These are phyloP conservation scores for Oryza glaberrima DNA, from an alignment of 176 grass and related monocot genomes.

Conservation along the genomic window DNA sequence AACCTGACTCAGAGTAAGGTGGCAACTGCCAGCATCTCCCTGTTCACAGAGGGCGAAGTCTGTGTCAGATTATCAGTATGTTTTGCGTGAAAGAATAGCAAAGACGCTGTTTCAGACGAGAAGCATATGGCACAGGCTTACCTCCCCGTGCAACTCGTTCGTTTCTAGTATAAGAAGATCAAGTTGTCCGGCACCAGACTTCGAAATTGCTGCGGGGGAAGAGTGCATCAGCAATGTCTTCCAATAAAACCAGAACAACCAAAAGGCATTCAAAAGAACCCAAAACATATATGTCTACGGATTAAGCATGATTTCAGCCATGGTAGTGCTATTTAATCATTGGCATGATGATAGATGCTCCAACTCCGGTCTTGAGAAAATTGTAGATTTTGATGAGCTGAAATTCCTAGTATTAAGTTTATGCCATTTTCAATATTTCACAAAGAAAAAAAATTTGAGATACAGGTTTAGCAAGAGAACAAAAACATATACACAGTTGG, in stretches of 20 bases:
- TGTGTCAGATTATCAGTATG: slow-evolving; percentile 4
- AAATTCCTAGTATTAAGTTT: neutral
- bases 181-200: slow-evolving; percentile 40
- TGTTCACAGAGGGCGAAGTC: slow-evolving; percentile 23
- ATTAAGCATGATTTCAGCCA: neutral
- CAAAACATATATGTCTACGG: neutral
- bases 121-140: neutral
- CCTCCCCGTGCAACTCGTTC: slow-evolving; percentile 30
- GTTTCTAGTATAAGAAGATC: slow-evolving; percentile 41
- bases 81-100: neutral
- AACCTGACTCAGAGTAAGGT: slow-evolving; percentile 45
- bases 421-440: neutral
- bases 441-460: neutral
- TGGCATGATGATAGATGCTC: neutral
- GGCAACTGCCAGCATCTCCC: slow-evolving; percentile 42
- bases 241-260: neutral
- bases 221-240: slow-evolving; percentile 7
- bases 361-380: neutral
- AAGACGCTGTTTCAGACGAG: neutral
- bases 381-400: neutral
- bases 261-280: neutral
- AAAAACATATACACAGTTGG: no score
- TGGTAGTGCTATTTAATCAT: neutral
- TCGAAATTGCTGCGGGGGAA: slow-evolving; percentile 40
- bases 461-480: neutral